phyloP scores from a whole-genome alignment of 805 yeast species.

The Naumovozyma castellii region DNA sequence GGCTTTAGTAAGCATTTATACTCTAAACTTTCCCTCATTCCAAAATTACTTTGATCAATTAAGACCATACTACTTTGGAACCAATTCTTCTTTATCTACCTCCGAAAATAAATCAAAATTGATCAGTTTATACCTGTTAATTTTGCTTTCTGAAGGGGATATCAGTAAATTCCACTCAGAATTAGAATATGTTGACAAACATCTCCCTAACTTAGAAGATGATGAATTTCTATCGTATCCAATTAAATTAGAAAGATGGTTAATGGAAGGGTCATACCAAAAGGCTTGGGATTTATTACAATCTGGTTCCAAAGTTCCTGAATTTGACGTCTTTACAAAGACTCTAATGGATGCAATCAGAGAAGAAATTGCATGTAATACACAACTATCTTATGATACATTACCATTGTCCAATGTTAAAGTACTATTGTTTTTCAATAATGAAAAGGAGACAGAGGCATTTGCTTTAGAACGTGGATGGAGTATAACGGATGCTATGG shows the following conservation, averaged over 20 bases:
- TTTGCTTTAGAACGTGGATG: conserved; percentile 52
- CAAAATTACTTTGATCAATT: conserved; percentile 66
- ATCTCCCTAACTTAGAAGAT: conserved; percentile 39
- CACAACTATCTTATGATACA: conserved; percentile 65
- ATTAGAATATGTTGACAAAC: conserved; percentile 58
- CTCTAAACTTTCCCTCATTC: conserved; percentile 52
- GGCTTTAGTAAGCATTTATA: conserved; percentile 66
- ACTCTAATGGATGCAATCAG: conserved; percentile 73
- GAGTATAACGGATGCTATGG: conserved; percentile 43
- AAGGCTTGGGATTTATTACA: conserved; percentile 71
- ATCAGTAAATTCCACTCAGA: conserved; percentile 86
- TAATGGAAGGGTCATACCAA: conserved; percentile 94
- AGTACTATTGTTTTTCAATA: conserved; percentile 59
- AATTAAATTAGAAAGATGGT: conserved; percentile 79
- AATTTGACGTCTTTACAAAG: conserved; percentile 68
- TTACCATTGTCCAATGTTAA: conserved; percentile 80
- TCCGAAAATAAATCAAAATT: conserved; percentile 64
- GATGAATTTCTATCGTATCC: conserved; percentile 76
- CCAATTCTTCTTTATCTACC: conserved; percentile 28
- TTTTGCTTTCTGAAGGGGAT: conserved; percentile 72
- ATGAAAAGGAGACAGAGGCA: conserved; percentile 44
- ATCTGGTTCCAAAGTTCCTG: conserved; percentile 42
- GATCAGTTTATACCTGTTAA: conserved; percentile 64
- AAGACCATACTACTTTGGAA: conserved; percentile 58
- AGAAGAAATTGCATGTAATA: conserved; percentile 73